These are phyloP conservation scores for Trichophyton rubrum DNA, from an alignment of 2,329 filamentous ascomycete species.

Conservation along the genomic window DNA sequence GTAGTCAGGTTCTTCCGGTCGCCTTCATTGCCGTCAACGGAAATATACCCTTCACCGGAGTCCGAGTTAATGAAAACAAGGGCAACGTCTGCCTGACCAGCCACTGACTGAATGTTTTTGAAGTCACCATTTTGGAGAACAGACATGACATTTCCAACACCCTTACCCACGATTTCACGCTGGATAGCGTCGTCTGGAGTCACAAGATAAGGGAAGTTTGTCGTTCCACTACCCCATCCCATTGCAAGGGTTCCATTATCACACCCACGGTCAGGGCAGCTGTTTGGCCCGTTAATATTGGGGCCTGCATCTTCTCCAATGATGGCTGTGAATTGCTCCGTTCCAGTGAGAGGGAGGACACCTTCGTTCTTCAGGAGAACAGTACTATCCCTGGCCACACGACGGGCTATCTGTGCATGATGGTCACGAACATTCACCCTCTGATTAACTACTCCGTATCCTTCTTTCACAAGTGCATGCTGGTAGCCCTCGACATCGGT, in stretches of 20 bases:
- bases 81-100: constrained; percentile 41
- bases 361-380: constrained; percentile 82
- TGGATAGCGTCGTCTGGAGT: constrained; percentile 53
- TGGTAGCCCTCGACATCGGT: constrained; percentile 58
- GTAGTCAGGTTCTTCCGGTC: constrained; percentile 88
- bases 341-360: constrained; percentile 58
- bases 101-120: constrained; percentile 38
- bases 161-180: constrained; percentile 50
- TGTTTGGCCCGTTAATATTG: constrained; percentile 64
- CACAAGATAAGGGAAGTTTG: constrained; percentile 51
- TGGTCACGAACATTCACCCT: constrained; percentile 73
- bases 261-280: constrained; percentile 57
- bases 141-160: constrained; percentile 50
- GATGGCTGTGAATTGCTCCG: constrained; percentile 61
- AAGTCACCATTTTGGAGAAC: constrained; percentile 48
- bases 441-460: constrained; percentile 58
- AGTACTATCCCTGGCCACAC: constrained; percentile 65
- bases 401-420: constrained; percentile 60
- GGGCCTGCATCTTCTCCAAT: constrained; percentile 74
- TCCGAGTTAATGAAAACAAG: constrained; percentile 86
- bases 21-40: constrained; percentile 67
- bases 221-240: constrained; percentile 50
- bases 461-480: constrained; percentile 50
- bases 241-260: constrained; percentile 49
- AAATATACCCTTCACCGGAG: constrained; percentile 77